Evolutionary conservation across 805 yeast species (phyloP), one percentile per base, ranked within the genome.

Genomic region (Nakazawaea ambrosiae): DNA sequence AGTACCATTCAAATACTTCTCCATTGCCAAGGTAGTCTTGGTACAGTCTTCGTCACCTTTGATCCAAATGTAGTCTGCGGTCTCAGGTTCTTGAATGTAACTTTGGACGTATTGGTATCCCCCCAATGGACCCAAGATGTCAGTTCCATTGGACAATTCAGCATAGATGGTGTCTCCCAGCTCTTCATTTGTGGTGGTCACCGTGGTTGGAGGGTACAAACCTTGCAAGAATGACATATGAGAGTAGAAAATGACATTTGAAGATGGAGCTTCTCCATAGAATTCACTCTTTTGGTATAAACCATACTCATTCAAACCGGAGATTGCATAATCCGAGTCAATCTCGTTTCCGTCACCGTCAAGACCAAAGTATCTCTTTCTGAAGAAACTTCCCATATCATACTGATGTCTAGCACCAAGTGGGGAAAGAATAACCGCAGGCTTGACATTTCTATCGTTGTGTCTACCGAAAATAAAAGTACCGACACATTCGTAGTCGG

Each of bases 391-490:
- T 30, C 75, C 75, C 12, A 61, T 51, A n/a, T 45, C 51, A 36
- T 47, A 54, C 45, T 60, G 68, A 36, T 57, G 50, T 16, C 36
- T 39, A 8, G 68, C 65, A 41, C 75, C 75, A 14, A 57, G 39
- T n/a, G 71, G 65, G 20, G 73, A 65, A 35, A 69, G 50, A 34
- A 58, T 51, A 27, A 48, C 49, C 5, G 71, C 64, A 12, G 74
- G 75, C 43, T 70, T 69, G 25, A 64, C 54, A 33, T 65, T 58
- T 44, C 75, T 59, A 47, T 70, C 75, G 38, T 70, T 71, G 49
- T 69, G 75, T 44, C 75, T 59, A 27, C 68, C 69, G 44, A 66
- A 66, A 45, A 69, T 63, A 40, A 63, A 63, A 4, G 72, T 53
- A 12, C 74, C 75, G 11, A 65, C 57, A 42, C 57, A 49, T 5